These are phyloP conservation scores for Suillus subaureus DNA, from an alignment of 768 basidiomycete genomes.

Conservation along the genomic window DNA sequence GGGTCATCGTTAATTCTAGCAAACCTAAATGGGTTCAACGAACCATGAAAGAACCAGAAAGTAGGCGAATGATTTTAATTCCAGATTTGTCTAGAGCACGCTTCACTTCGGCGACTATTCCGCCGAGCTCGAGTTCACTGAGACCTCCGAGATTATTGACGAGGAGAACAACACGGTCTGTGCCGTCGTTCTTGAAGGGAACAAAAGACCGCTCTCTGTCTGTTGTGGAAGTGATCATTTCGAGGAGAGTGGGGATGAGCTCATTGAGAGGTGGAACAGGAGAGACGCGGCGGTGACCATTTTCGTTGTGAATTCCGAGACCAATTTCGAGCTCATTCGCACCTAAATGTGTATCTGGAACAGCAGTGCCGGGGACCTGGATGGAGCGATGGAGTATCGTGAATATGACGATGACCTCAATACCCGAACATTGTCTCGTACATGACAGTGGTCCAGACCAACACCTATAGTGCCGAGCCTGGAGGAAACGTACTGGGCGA, in stretches of 20 bases:
- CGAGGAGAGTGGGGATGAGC: constrained; percentile 70
- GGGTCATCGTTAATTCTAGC: constrained; percentile 6
- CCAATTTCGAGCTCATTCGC: constrained; percentile 82
- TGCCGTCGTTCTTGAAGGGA: constrained; percentile 61
- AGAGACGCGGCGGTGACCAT: constrained; percentile 66
- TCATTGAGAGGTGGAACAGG: constrained; percentile 72
- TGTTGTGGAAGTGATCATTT: constrained; percentile 66
- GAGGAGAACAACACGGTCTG: constrained; percentile 74
- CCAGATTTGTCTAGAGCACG: constrained; percentile 56
- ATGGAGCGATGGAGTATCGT: not conserved
- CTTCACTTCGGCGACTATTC: constrained; percentile 63
- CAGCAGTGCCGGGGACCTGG: constrained; percentile 79
- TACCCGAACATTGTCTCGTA: constrained; percentile 31
- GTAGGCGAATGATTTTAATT: constrained; percentile 59
- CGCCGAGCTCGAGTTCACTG: constrained; percentile 80
- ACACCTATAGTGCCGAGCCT: constrained; percentile 82
- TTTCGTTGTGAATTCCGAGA: constrained; percentile 91
- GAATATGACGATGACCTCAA: not conserved
- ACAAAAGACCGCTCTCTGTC: constrained; percentile 82
- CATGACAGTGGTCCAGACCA: constrained; percentile 88
- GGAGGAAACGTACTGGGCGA: constrained; percentile 67
- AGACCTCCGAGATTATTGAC: constrained; percentile 89
- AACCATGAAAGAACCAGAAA: constrained; percentile 89
- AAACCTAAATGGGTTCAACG: constrained; percentile 17
- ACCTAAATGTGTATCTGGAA: constrained; percentile 54